Base-by-base conservation (phyloP, 768 basidiomycete species). In the Gelatoporia subvermispora region DNA sequence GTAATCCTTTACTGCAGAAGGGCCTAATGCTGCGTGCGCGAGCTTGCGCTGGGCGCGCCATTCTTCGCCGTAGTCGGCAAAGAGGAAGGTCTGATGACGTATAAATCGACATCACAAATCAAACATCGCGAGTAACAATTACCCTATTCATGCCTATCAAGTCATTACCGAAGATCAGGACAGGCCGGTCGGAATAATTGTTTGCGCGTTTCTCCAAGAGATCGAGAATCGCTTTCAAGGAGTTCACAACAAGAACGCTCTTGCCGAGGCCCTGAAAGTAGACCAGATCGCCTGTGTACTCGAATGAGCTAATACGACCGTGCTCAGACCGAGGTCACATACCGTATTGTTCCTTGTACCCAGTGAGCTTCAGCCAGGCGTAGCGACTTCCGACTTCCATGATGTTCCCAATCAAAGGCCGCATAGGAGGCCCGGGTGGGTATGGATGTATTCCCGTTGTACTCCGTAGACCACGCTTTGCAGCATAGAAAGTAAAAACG, bases 141-240 rank as follows among this genome's bases (percentile, higher is more conserved):
- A 57, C 58, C 47, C 55, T 43, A 11, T 42, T 51, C 50, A 65
- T 36, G 4, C 55, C 54, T 59, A 67, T 66, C 59, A 72, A 60
- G 22, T 68, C 68, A 11, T 68, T 65, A 7, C 63, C 64, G 43
- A 73, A 66, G 2, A 61, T 60, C n/a, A 72, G 65, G 16, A 50
- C 55, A 3, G 68, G 66, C 7, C 67, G 55, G 35, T 65, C 52
- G 7, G 68, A 68, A 39, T 69, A 68, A n/a, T 58, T 61, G 16
- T 17, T 42, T 1, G 51, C 53, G 16, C 60, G 48, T 43, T 59
- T 59, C 3, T 65, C 68, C 8, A 70, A 41, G 3, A 69, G 56
- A 15, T 67, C 67, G 9, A 47, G 44, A 5, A 67, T 54, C 3
- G 59, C 48, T n/a, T 65, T 45, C 3, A 59, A 18, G 3, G 63